phyloP scores from a whole-genome alignment of 2,329 filamentous ascomycete species.

The Botrytis aclada region DNA sequence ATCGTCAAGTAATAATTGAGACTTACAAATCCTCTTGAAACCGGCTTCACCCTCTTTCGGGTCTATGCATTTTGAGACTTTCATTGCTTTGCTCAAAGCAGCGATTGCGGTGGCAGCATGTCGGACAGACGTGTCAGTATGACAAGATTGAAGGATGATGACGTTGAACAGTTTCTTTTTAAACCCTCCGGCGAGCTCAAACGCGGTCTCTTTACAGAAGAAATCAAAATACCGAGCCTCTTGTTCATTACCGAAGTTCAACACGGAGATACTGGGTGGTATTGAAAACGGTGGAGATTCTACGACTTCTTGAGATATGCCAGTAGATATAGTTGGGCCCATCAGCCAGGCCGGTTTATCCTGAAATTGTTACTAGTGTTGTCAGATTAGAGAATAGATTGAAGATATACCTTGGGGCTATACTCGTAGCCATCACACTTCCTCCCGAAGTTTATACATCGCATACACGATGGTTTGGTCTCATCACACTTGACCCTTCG shows the following conservation, averaged over 20 bases:
- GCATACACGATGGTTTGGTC: slow-evolving; percentile 18
- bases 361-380: background rate
- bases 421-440: slow-evolving; percentile 20
- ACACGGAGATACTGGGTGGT: background rate
- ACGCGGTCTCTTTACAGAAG: slow-evolving; percentile 26
- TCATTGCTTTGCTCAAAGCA: slow-evolving; percentile 25
- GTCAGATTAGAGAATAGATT: background rate
- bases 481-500: slow-evolving; percentile 21
- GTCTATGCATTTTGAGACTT: background rate
- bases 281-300: background rate
- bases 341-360: slow-evolving; percentile 19
- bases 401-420: slow-evolving; percentile 15
- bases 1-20: background rate
- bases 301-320: slow-evolving; percentile 7
- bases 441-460: slow-evolving; percentile 19
- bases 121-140: slow-evolving; percentile 23
- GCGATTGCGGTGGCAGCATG: slow-evolving; percentile 25
- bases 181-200: slow-evolving; percentile 24
- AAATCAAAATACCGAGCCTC: slow-evolving; percentile 29
- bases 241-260: slow-evolving; percentile 23
- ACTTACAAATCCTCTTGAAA: slow-evolving; percentile 12
- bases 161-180: slow-evolving; percentile 24
- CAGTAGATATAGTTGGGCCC: slow-evolving; percentile 17
- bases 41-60: slow-evolving; percentile 2
- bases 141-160: slow-evolving; percentile 26